phyloP scores from a whole-genome alignment of 768 basidiomycete species.

The Rhizopogon sp. region DNA sequence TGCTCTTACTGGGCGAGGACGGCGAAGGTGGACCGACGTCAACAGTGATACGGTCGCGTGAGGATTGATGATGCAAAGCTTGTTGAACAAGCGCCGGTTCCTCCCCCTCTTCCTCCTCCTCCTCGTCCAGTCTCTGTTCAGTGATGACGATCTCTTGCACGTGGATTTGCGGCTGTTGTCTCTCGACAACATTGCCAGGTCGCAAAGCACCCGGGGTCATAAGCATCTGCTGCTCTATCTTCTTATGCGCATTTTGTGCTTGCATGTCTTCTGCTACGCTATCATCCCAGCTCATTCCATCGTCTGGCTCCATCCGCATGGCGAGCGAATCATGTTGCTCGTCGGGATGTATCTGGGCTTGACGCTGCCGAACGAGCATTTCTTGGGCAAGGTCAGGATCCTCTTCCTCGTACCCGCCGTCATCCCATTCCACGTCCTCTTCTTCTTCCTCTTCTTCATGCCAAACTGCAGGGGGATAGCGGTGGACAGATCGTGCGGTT shows the following conservation, averaged over 20 bases:
- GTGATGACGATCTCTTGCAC: constrained; percentile 19
- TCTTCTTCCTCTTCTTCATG: constrained; percentile 67
- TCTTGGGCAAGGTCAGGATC: constrained; percentile 59
- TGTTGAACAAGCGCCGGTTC: constrained; percentile 23
- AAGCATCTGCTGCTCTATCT: constrained; percentile 15
- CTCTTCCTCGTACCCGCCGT: constrained; percentile 66
- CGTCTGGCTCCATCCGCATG: constrained; percentile 64
- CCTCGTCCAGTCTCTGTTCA: constrained; percentile 22
- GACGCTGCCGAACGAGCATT: constrained; percentile 38
- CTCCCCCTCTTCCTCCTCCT: constrained; percentile 29
- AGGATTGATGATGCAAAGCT: constrained; percentile 36
- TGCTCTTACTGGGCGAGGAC: constrained; percentile 23
- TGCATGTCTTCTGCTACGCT: constrained; percentile 50
- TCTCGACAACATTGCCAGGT: constrained; percentile 25
- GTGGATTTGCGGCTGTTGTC: constrained; percentile 25
- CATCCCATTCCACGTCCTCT: constrained; percentile 51
- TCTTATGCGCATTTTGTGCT: constrained; percentile 23
- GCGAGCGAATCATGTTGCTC: constrained; percentile 25
- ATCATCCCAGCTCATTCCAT: constrained; percentile 89
- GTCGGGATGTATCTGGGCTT: constrained; percentile 27
- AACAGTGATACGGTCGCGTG: constrained; percentile 42
- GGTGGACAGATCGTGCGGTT: constrained; percentile 56
- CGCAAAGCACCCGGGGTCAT: constrained; percentile 31
- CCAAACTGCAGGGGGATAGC: constrained; percentile 83
- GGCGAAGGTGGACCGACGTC: constrained; percentile 26